Conservation (phyloP, 768 basidiomycete species). For the Pulveroboletus sp. region DNA sequence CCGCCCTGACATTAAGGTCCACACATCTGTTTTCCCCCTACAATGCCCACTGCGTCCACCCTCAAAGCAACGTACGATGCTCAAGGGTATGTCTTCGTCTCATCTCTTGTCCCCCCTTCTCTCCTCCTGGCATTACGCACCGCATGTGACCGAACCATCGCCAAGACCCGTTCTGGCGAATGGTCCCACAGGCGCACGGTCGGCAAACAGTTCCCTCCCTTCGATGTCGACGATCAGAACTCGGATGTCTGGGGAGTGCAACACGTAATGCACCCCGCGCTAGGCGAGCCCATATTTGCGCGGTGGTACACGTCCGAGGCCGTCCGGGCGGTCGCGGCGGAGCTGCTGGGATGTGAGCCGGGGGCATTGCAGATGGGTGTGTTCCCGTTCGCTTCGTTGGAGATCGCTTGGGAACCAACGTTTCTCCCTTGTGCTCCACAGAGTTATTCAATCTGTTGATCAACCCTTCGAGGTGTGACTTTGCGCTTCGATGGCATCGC, state of each 20-base stretch:
- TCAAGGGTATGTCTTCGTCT: conserved; percentile 64
- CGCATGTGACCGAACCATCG: conserved; percentile 50
- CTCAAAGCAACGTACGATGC: conserved; percentile 52
- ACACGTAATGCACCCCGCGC: conserved; percentile 75
- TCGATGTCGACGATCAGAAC: conserved; percentile 38
- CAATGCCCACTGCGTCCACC: conserved; percentile 5
- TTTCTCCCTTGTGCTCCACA: not conserved
- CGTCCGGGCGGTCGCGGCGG: conserved; percentile 41
- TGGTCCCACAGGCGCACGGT: conserved; percentile 71
- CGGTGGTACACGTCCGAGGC: conserved; percentile 62
- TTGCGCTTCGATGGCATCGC: conserved; percentile 76
- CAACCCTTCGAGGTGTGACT: conserved; percentile 59
- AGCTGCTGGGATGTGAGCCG: conserved; percentile 53
- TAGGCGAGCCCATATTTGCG: conserved; percentile 56
- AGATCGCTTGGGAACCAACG: too few relatives aligned
- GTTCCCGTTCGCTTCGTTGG: conserved; percentile 14
- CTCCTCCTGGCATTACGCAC: conserved; percentile 38
- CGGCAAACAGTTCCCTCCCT: conserved; percentile 78
- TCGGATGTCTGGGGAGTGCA: conserved; percentile 81
- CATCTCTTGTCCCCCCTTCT: conserved; percentile 44
- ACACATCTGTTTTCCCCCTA: too few relatives aligned
- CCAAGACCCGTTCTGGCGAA: conserved; percentile 50
- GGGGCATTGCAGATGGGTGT: conserved; percentile 69
- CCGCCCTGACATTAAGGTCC: too few relatives aligned
- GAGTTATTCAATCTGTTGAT: conserved; percentile 76